Percentiles rank a stretch among this genome's conserved stretches.
Conservation (phyloP, 179 eudicot species). For the Actinidia arguta region DNA sequence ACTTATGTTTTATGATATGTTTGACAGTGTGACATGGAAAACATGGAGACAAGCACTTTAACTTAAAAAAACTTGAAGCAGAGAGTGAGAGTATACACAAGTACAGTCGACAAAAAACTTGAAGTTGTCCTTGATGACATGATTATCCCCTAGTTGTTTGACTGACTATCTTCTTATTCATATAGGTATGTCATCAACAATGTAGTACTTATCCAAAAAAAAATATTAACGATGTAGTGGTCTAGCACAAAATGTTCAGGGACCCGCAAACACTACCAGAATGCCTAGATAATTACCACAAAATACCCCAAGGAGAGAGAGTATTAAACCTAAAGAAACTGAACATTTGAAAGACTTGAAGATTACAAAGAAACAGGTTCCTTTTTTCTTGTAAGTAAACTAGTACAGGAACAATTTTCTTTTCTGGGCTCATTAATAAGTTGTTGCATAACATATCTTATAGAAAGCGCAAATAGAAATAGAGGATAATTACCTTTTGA, state of each 20-base stretch:
- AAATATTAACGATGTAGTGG: background rate
- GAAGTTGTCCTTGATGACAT: background rate
- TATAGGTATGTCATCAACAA: background rate
- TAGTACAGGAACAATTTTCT: background rate
- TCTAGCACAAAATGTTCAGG: background rate
- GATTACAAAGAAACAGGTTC: background rate
- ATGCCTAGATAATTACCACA: background rate
- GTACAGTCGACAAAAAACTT: background rate
- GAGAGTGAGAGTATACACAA: background rate
- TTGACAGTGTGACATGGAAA: background rate
- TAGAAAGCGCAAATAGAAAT: background rate
- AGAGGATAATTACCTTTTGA: constrained; percentile 58
- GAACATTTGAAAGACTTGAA: background rate
- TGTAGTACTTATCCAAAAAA: background rate
- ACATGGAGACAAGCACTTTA: background rate
- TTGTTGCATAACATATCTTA: background rate
- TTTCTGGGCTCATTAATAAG: background rate
- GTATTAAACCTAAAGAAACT: background rate
- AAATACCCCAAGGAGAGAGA: background rate
- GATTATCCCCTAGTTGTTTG: background rate
- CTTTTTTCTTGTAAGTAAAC: background rate
- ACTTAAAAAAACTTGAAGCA: background rate
- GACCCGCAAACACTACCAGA: background rate
- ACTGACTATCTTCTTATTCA: background rate
- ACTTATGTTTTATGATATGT: constrained; percentile 1